Base-by-base conservation (phyloP, 2,329 filamentous ascomycete genomes). In the Ciborinia camelliae region DNA sequence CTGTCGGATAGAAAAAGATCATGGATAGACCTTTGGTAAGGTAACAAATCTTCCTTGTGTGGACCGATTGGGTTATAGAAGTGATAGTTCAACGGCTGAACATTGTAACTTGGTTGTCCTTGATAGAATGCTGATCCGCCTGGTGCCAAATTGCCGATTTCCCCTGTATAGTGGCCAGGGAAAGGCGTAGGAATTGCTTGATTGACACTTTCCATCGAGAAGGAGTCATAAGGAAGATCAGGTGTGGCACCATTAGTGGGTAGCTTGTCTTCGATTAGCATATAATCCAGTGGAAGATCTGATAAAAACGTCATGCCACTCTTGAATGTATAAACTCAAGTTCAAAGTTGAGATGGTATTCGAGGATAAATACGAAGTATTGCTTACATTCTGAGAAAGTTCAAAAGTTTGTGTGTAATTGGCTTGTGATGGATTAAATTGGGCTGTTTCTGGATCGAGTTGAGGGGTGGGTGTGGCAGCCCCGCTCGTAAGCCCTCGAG, bases 1-100 rank as follows among this genome's bases (percentile, higher is more conserved):
- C 91, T 88, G 72, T 97, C 93, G 0, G 92, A 87, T 50, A 98
- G 84, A 76, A 99, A 99, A 69, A 98, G 91, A 74, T 98, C 93
- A 73, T 96, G 91, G 1, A 91, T 87, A 65, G 89, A 88, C 66
- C 91, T 87, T 75, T 99, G 94, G 74, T 96, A 97, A 3, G 90
- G 87, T 69, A 90, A 82, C 37, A 97, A 81, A 68, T 92, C 92
- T 68, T 94, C 90, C 66, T 87, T 86, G 74, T 92, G 86, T n/a
- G 91, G 88, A 7, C 91, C 92, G 64, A 93, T 84, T 0, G 93
- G 92, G 39, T 92, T 91, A 76, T 99, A 99, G 15, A 97, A 83
- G 76, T 99, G 95, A 75, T 97, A 96, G 80, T 94, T 90, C 7
- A 92, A 84, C 28, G 90, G 90, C 62, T 84, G 84, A 32, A 81